These are phyloP conservation scores for Dipteronia dyeriana DNA, from an alignment of 345 rosid species.

Conservation along the genomic window DNA sequence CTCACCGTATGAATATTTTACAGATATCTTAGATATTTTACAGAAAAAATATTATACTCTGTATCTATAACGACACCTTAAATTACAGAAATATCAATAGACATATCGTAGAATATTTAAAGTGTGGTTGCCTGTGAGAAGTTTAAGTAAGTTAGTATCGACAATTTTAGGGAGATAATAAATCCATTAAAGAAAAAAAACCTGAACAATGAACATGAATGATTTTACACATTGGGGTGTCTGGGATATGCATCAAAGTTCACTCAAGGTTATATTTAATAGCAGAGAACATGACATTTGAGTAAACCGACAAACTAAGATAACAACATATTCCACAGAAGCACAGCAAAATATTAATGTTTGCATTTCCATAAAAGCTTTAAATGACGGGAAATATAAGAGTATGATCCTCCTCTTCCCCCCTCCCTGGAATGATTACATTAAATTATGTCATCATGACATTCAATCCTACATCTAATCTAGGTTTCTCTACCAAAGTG, in stretches of 20 bases:
- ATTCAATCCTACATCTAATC: slow-evolving; percentile 17
- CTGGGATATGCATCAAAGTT: not conserved
- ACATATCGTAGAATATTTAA: too few species aligned
- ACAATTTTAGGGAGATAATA: not conserved
- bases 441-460: slow-evolving; percentile 6
- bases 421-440: not conserved
- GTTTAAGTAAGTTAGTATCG: not conserved
- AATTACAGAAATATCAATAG: too few species aligned
- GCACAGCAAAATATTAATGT: not conserved
- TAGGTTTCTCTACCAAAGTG: slow-evolving; percentile 3
- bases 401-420: slow-evolving; percentile 1
- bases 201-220: not conserved
- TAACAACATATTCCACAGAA: not conserved
- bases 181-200: too few species aligned
- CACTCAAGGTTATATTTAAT: not conserved
- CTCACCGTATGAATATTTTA: too few species aligned
- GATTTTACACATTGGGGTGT: not conserved
- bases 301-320: not conserved
- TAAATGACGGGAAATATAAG: not conserved
- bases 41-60: too few species aligned
- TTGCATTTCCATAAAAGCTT: not conserved
- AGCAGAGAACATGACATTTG: not conserved
- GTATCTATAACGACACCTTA: too few species aligned
- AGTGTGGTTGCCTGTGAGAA: not conserved
- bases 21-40: too few species aligned